Evolutionary conservation across 139 green algal species (phyloP), one percentile per base, ranked within the genome.

Genomic region (Ettlia oleoabundans): DNA sequence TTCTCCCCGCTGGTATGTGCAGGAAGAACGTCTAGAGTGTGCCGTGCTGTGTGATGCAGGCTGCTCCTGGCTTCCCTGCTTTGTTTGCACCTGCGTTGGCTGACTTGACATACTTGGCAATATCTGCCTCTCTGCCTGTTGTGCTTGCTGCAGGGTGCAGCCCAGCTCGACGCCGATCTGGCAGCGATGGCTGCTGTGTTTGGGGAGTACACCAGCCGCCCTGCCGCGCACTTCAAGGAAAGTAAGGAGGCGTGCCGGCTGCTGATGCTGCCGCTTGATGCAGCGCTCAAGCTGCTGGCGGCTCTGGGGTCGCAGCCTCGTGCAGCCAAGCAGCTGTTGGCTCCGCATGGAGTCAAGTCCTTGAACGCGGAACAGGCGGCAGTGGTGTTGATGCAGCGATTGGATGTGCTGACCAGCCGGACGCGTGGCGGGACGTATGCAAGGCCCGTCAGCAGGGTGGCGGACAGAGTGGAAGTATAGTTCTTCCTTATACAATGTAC

Each of bases 171-270:
- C 10, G 62, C 52, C 10, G 85, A 93, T 40, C n/a, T 82, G 15
- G 53, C 41, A 3, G 85, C 85, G 8, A 47, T 91, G 55, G 41
- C 76, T 8, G 75, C 76, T 15, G 66, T 86, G 21, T 90, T 93
- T 66, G 75, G 69, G 22, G 81, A 86, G 22, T 90, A 80, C 76
- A 91, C 88, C 33, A 69, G 38, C 13, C 78, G 82, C 3, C 88
- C 89, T 19, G 83, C 61, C 19, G 86, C 89, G 3, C 88, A 93
- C 67, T 88, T 93, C 70, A 82, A 85, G 52, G 87, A 93, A 78
- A 82, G 82, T 30, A 35, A 32, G 35, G 89, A 93, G 15, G 86
- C 88, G 10, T 79, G 65, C 65, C 65, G 78, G 7, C 65, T 87
- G 74, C 72, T 87, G 64, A 21, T 15, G 30, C 61, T 87, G 43